A percentile compares a stretch with the other conserved stretches of the same genome.
Evolutionary conservation across 768 basidiomycete species (phyloP).

Genomic region (Lentinula aciculospora): DNA sequence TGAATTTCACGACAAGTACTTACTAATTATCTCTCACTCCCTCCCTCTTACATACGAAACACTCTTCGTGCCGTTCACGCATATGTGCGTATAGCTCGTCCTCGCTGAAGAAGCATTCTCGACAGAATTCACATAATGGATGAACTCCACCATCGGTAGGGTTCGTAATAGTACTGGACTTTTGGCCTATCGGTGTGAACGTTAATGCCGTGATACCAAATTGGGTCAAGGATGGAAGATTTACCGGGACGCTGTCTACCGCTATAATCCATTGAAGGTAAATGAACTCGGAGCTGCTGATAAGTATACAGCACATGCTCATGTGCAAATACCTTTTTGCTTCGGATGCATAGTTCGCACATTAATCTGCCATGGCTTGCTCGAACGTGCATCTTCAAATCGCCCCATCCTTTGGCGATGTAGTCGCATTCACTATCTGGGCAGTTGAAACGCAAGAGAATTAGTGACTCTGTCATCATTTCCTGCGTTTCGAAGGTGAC

Average conservation of each 20-base stretch:
- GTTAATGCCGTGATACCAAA: neutral
- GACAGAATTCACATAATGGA: slow-evolving; percentile 83
- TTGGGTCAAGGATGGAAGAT: neutral
- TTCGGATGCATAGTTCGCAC: slow-evolving; percentile 85
- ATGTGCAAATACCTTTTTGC: slow-evolving; percentile 93
- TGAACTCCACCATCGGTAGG: slow-evolving; percentile 65
- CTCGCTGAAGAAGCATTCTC: slow-evolving; percentile 88
- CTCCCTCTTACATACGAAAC: slow-evolving; percentile 86
- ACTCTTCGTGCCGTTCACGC: slow-evolving; percentile 92
- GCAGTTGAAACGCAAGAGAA: slow-evolving; percentile 92
- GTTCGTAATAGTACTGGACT: slow-evolving; percentile 20
- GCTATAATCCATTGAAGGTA: slow-evolving; percentile 61
- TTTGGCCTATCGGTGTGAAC: neutral
- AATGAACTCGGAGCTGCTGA: slow-evolving; percentile 58
- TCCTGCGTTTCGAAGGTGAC: slow-evolving; percentile 86
- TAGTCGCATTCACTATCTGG: slow-evolving; percentile 81
- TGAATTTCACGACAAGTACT: slow-evolving; percentile 24
- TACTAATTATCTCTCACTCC: slow-evolving; percentile 84
- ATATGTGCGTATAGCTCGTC: slow-evolving; percentile 94
- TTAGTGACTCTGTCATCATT: slow-evolving; percentile 92
- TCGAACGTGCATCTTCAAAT: slow-evolving; percentile 81
- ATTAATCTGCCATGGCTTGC: slow-evolving; percentile 70
- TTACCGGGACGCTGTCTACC: neutral
- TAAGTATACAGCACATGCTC: slow-evolving; percentile 84
- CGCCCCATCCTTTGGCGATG: slow-evolving; percentile 83